Percentiles rank a stretch among this genome's conserved stretches.
Evolutionary conservation across 345 rosid genomes (phyloP).

Genomic region (Excoecaria cochinchinensis): DNA sequence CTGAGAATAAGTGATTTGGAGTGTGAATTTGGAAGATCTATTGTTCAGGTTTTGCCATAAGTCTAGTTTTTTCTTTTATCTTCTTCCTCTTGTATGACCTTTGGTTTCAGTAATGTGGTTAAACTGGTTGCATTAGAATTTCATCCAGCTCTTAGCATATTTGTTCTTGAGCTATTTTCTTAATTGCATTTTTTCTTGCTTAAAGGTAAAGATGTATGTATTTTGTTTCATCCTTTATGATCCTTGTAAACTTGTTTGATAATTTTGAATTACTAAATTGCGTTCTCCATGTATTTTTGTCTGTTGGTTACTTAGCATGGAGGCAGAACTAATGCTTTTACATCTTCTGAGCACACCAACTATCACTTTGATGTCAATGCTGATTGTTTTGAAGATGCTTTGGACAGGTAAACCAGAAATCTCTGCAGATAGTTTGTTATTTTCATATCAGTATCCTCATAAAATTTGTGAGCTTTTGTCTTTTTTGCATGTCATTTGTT

Average conservation of each 20-base stretch:
- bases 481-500: constrained; percentile 23
- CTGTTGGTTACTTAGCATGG: constrained; percentile 63
- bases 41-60: neutral
- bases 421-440: constrained; percentile 9
- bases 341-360: constrained; percentile 72
- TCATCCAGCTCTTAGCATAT: neutral
- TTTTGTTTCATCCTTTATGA: neutral
- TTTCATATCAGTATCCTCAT: constrained; percentile 11
- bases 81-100: neutral
- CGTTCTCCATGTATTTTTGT: constrained; percentile 4
- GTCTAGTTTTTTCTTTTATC: neutral
- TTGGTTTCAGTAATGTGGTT: neutral
- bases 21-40: neutral
- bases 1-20: neutral
- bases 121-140: neutral
- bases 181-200: neutral
- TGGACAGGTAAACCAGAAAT: constrained; percentile 59
- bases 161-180: neutral
- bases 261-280: neutral
- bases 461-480: constrained; percentile 11
- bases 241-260: neutral
- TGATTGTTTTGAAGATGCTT: constrained; percentile 78
- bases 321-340: constrained; percentile 81
- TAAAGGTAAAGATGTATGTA: neutral
- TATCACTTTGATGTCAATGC: constrained; percentile 69